phyloP scores from a whole-genome alignment of 2,329 filamentous ascomycete genomes.

The Neurospora sp. region DNA sequence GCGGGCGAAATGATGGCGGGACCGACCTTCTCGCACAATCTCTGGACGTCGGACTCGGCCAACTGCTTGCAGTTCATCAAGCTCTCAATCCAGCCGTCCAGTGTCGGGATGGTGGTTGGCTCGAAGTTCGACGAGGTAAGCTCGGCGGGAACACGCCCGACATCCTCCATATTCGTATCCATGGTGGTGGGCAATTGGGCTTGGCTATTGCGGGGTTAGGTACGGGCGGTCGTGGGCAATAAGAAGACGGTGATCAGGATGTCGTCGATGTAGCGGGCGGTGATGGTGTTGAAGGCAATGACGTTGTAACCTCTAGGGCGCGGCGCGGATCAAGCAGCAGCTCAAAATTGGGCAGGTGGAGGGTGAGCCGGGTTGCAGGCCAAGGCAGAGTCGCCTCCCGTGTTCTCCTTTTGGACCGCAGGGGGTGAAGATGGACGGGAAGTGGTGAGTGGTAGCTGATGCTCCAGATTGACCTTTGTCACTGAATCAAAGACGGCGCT shows the following conservation, averaged over 20 bases:
- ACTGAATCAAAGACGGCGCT: not conserved
- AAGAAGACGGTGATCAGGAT: not conserved
- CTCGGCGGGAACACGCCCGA: slow-evolving; percentile 74
- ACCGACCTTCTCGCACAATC: slow-evolving; percentile 89
- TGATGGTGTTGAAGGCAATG: slow-evolving; percentile 13
- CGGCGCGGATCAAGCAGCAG: slow-evolving; percentile 16
- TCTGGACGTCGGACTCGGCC: slow-evolving; percentile 85
- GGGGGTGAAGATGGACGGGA: not conserved
- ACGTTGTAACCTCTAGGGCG: slow-evolving; percentile 16
- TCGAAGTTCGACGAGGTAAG: slow-evolving; percentile 62
- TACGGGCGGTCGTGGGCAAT: slow-evolving; percentile 12
- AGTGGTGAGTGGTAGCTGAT: not conserved
- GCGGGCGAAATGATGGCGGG: not conserved
- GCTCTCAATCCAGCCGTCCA: slow-evolving; percentile 98
- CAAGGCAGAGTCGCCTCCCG: not conserved
- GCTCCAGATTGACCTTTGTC: not conserved
- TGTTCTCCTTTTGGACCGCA: not conserved
- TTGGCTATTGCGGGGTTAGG: slow-evolving; percentile 7
- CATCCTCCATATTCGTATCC: slow-evolving; percentile 99
- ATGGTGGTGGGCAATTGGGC: slow-evolving; percentile 36
- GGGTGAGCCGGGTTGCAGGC: slow-evolving; percentile 2
- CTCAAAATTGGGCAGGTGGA: slow-evolving; percentile 21
- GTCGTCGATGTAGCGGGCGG: slow-evolving; percentile 4
- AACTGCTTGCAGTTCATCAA: slow-evolving; percentile 99
- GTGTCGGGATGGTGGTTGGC: slow-evolving; percentile 79